Percentiles rank a stretch among this genome's conserved stretches.
phyloP scores from a whole-genome alignment of 768 basidiomycete species.

The Psilocybe cyanescens region DNA sequence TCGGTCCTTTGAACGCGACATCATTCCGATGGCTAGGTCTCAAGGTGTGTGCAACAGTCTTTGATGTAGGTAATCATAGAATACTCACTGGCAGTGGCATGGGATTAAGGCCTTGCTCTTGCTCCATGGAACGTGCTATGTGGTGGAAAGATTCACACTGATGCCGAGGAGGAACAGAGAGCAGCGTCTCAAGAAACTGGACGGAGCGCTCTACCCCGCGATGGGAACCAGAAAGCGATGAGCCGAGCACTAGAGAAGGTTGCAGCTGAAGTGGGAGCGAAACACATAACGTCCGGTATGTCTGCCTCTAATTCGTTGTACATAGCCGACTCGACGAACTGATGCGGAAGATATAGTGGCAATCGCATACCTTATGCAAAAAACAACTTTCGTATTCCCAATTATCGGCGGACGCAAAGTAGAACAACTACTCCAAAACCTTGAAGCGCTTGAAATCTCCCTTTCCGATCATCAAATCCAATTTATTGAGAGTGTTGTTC shows the following conservation, averaged over 20 bases:
- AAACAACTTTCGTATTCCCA: constrained; percentile 56
- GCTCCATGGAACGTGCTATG: constrained; percentile 37
- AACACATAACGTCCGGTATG: constrained; percentile 49
- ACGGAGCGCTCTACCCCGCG: constrained; percentile 19
- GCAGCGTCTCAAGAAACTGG: constrained; percentile 40
- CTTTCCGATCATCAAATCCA: constrained; percentile 50
- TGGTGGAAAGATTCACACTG: constrained; percentile 53
- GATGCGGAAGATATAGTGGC: constrained; percentile 37
- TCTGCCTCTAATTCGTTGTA: no score
- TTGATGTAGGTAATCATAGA: no score
- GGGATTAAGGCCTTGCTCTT: constrained; percentile 32
- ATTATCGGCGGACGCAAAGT: constrained; percentile 56
- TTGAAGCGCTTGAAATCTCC: constrained; percentile 52
- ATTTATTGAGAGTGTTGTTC: constrained; percentile 44
- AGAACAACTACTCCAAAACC: constrained; percentile 54
- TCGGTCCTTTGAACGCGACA: constrained; percentile 56
- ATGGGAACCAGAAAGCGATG: constrained; percentile 36
- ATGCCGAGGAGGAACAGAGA: constrained; percentile 42
- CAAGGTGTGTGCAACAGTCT: constrained; percentile 31
- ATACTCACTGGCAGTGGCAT: no score
- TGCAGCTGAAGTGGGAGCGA: constrained; percentile 50
- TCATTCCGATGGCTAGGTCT: constrained; percentile 47
- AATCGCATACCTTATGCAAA: constrained; percentile 61
- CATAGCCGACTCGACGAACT: no score
- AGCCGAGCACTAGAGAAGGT: constrained; percentile 52